Evolutionary conservation across 2,329 filamentous ascomycete genomes (phyloP).

Genomic region (Ascochyta pisi): DNA sequence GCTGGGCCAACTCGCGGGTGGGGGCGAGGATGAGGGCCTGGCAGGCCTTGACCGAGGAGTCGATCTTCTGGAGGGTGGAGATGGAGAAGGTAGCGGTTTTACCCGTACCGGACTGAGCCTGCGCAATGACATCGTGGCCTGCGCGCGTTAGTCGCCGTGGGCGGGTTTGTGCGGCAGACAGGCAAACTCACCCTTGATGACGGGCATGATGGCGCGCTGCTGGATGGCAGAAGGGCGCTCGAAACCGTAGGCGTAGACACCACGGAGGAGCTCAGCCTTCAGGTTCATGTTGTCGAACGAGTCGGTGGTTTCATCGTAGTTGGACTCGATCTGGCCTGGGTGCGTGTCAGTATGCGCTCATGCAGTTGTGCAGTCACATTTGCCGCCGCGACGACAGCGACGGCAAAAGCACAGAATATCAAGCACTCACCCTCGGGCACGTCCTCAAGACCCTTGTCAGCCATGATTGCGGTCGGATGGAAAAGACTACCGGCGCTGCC

Average conservation of each 20-base stretch:
- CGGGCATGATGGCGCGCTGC: conserved; percentile 99
- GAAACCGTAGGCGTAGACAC: conserved; percentile 99
- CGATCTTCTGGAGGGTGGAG: conserved; percentile 98
- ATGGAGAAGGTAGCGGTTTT: conserved; percentile 99
- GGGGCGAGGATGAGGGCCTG: conserved; percentile 98
- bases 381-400: background rate
- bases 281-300: conserved; percentile 99
- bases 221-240: conserved; percentile 99
- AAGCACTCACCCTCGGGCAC: conserved; percentile 84
- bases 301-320: conserved; percentile 99
- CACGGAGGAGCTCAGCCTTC: conserved; percentile 96
- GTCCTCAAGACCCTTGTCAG: conserved; percentile 98
- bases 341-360: conserved; percentile 12
- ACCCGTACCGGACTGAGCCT: conserved; percentile 99
- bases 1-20: conserved; percentile 97
- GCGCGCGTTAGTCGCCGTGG: conserved; percentile 30
- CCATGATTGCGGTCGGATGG: conserved; percentile 83
- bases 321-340: conserved; percentile 97
- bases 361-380: conserved; percentile 4
- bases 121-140: conserved; percentile 98
- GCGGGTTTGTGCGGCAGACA: conserved; percentile 4
- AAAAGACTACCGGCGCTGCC: conserved; percentile 31
- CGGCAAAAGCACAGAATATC: conserved; percentile 3
- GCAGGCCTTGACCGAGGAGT: conserved; percentile 91
- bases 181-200: conserved; percentile 86